Base-by-base conservation (phyloP, 2,329 filamentous ascomycete species). In the Aspergillus sp. region DNA sequence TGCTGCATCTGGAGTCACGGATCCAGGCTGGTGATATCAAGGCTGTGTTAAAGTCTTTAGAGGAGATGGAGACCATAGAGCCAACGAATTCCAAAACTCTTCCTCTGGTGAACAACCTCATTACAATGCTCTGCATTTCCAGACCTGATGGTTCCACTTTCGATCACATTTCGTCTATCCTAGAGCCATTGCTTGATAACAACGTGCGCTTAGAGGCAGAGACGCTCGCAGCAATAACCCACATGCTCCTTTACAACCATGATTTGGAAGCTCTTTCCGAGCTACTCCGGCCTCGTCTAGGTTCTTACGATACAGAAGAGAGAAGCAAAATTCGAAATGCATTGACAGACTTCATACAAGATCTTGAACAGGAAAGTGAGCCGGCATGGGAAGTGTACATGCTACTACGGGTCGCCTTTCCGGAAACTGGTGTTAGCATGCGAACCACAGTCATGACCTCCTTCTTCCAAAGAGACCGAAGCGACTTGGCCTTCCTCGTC, bases 401-500 rank as follows among this genome's bases (percentile, higher is more conserved):
- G 50, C 80, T 88, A n/a, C 66, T 86, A 41, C 79, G 78, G 34
- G 70, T 81, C n/a, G 77, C 81, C 9, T 87, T 88, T 62, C 76
- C 81, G 68, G 89, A 80, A 74, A 88, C 88, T 1, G 80, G 84
- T n/a, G 80, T 85, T 5, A 78, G 81, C 2, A 80, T 84, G 49
- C 88, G 93, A 9, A 85, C 87, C 13, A 74, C 81, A 24, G 80
- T 97, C 44, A 96, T 99, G 90, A 82, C 87, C 20, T 80, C 83
- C 20, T 97, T 98, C 75, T 96, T 96, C 69, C 77, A 81, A 7
- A 87, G 91, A 39, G 82, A 84, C 26, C 86, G 92, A 11, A 82
- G 90, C 12, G 93, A 98, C 67, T 92, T 97, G 83, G 93, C 90
- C 3, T 86, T 86, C 47, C 83, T 92, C 60, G 86, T 96, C 34